Evolutionary conservation across 2,329 filamentous ascomycete genomes (phyloP).

Genomic region (Alternaria viburni): DNA sequence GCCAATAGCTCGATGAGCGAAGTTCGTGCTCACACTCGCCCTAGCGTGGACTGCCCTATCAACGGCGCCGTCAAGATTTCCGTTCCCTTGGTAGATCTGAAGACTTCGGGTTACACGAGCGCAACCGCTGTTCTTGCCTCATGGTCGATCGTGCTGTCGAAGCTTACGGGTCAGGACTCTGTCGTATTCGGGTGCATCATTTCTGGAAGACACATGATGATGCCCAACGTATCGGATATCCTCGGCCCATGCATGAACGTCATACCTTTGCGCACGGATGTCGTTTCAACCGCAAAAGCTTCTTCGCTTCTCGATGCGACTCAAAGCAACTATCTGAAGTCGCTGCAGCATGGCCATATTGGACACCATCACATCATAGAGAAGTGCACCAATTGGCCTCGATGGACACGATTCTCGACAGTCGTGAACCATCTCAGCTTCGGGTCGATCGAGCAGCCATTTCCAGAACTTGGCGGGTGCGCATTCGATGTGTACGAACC

Average conservation of each 20-base stretch:
- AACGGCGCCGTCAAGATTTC: background rate
- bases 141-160: slow-evolving; percentile 2
- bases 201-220: slow-evolving; percentile 1
- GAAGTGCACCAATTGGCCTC: slow-evolving; percentile 6
- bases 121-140: slow-evolving; percentile 3
- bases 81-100: background rate
- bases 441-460: background rate
- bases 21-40: background rate
- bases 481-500: slow-evolving; percentile 2
- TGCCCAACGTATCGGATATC: background rate
- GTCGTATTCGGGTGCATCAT: slow-evolving; percentile 2
- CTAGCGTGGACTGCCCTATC: background rate
- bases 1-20: slow-evolving; percentile 1
- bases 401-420: slow-evolving; percentile 6
- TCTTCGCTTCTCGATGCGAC: slow-evolving; percentile 2
- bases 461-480: background rate
- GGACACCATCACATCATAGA: slow-evolving; percentile 7
- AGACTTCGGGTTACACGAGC: background rate
- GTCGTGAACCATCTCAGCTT: slow-evolving; percentile 8
- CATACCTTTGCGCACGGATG: background rate
- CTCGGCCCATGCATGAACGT: slow-evolving; percentile 6
- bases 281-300: background rate
- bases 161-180: background rate
- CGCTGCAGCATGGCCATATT: slow-evolving; percentile 2
- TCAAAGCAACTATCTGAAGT: slow-evolving; percentile 2